phyloP scores from a whole-genome alignment of 495 filamentous ascomycete genomes.

The Chaetomium fimeti region DNA sequence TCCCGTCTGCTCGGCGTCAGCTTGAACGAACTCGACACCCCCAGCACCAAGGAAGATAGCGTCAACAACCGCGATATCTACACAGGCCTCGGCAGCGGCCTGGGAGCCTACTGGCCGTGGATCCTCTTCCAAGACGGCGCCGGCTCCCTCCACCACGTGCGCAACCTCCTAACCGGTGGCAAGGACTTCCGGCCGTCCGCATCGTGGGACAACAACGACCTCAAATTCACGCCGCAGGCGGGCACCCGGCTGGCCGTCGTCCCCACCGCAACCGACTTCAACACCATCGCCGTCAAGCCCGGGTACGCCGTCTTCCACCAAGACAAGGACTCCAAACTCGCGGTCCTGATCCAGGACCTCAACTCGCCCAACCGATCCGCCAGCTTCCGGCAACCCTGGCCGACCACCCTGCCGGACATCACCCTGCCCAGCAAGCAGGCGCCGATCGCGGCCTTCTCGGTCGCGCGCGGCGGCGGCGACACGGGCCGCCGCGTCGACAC shows the following conservation, averaged over 20 bases:
- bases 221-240: conserved; percentile 12
- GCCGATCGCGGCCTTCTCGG: conserved; percentile 26
- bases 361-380: not conserved
- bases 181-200: not conserved
- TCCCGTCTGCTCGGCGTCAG: conserved; percentile 19
- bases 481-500: conserved; percentile 19
- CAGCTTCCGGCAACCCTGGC: conserved; percentile 19
- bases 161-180: conserved; percentile 14
- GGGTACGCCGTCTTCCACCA: conserved; percentile 32
- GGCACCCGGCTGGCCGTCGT: conserved; percentile 20
- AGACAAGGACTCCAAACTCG: not conserved
- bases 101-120: conserved; percentile 29
- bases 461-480: conserved; percentile 12
- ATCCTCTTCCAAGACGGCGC: conserved; percentile 18
- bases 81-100: conserved; percentile 16
- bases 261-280: conserved; percentile 21
- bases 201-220: conserved; percentile 12
- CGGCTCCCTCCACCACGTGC: conserved; percentile 18
- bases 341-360: conserved; percentile 16
- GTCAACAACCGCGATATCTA: conserved; percentile 11
- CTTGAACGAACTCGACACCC: conserved; percentile 17
- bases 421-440: conserved; percentile 3
- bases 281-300: conserved; percentile 14
- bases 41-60: conserved; percentile 9
- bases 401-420: conserved; percentile 5